A percentile compares a stretch with the other conserved stretches of the same genome.
Conservation (phyloP, 179 eudicot genomes). For the Patellifolia procumbens region DNA sequence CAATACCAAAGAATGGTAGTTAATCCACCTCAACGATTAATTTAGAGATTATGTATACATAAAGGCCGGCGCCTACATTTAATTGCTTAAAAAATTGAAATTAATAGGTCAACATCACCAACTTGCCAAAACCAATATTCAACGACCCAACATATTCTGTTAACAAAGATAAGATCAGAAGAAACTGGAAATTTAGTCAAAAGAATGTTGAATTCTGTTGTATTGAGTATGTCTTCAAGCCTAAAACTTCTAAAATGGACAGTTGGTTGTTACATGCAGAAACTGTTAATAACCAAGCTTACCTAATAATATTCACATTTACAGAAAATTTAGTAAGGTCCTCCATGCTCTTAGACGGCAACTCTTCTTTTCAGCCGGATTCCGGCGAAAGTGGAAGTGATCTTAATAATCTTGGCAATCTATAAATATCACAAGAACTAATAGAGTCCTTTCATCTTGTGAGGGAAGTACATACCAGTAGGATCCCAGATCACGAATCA, state of each 20-base stretch:
- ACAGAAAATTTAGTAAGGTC: not conserved
- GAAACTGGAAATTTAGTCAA: constrained; percentile 17
- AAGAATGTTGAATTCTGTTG: constrained; percentile 11
- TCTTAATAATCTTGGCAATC: not conserved
- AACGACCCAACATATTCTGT: constrained; percentile 13
- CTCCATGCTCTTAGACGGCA: not conserved
- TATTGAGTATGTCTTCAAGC: not conserved
- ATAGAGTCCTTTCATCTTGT: not conserved
- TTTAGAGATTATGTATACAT: not conserved
- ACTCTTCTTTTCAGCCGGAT: not conserved
- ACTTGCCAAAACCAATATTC: constrained; percentile 13
- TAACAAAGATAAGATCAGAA: constrained; percentile 13
- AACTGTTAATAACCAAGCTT: constrained; percentile 17
- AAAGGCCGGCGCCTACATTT: not conserved
- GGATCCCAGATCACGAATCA: constrained; percentile 24
- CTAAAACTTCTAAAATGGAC: constrained; percentile 10
- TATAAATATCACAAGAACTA: not conserved
- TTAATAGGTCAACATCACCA: not conserved
- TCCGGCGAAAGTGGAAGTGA: not conserved
- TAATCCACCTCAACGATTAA: not conserved
- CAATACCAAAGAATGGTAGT: not conserved
- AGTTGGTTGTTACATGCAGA: not conserved
- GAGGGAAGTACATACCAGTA: not conserved
- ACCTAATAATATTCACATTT: constrained; percentile 18
- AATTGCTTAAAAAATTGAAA: not conserved